phyloP scores from a whole-genome alignment of 441 rosid genomes.

The Bocquillonia castaneifolia region DNA sequence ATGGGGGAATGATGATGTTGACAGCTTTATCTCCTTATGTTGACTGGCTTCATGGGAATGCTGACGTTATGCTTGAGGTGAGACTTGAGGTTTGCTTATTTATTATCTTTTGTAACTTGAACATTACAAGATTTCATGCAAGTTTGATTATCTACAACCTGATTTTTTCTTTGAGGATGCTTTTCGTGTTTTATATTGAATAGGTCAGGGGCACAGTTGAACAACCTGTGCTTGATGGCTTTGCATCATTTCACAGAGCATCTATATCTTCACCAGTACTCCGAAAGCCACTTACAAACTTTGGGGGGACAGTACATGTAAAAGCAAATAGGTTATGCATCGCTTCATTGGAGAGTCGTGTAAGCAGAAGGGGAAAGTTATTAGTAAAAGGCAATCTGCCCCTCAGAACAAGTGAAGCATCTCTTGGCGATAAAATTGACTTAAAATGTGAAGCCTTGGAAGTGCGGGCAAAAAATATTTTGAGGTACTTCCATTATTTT shows the following conservation, averaged over 20 bases:
- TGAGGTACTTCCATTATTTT: conserved; percentile 50
- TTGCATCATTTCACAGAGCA: conserved; percentile 90
- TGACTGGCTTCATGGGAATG: conserved; percentile 95
- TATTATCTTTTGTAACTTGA: background rate
- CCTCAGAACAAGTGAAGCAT: conserved; percentile 77
- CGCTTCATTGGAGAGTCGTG: conserved; percentile 79
- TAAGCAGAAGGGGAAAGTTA: conserved; percentile 89
- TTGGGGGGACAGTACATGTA: conserved; percentile 87
- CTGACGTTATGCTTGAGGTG: conserved; percentile 95
- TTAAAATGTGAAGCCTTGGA: conserved; percentile 95
- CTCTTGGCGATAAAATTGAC: conserved; percentile 70
- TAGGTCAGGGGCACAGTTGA: conserved; percentile 98
- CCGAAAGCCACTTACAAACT: conserved; percentile 83
- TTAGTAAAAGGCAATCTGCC: conserved; percentile 86
- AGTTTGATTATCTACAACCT: conserved; percentile 4
- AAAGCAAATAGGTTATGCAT: conserved; percentile 89
- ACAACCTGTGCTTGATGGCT: conserved; percentile 89
- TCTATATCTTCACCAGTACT: conserved; percentile 90
- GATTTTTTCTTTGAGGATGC: conserved; percentile 13
- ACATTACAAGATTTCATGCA: background rate
- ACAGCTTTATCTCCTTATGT: conserved; percentile 95
- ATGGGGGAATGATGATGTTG: conserved; percentile 97
- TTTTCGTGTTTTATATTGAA: conserved; percentile 29
- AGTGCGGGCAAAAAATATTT: conserved; percentile 87
- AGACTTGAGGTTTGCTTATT: conserved; percentile 13